Conservation (phyloP, 495 filamentous ascomycete genomes). For the Hypoxylon cercidicola region DNA sequence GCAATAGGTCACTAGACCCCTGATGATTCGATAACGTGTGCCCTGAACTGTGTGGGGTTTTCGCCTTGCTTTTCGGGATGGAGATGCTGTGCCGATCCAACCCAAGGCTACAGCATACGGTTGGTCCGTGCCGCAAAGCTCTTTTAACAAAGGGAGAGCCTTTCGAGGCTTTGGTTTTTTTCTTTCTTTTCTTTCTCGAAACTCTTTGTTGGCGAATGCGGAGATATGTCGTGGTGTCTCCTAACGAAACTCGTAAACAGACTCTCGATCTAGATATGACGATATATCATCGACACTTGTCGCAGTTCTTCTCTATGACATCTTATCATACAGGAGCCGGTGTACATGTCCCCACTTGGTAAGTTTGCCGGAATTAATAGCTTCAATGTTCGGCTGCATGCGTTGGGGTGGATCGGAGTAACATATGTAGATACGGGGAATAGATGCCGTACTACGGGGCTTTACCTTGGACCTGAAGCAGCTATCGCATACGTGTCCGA, state of each 20-base stretch:
- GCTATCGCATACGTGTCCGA: constrained; percentile 8
- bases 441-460: constrained; percentile 2
- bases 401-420: constrained; percentile 18
- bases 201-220: constrained; percentile 15
- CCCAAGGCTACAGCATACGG: constrained; percentile 21
- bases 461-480: constrained; percentile 22
- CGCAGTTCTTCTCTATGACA: constrained; percentile 5
- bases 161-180: neutral
- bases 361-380: constrained; percentile 37
- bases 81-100: constrained; percentile 13
- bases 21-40: constrained; percentile 29
- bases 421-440: constrained; percentile 18
- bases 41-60: constrained; percentile 33
- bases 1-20: constrained; percentile 31
- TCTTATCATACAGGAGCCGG: constrained; percentile 9
- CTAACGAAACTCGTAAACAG: neutral
- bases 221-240: neutral
- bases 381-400: constrained; percentile 20
- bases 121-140: neutral
- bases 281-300: neutral
- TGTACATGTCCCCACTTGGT: constrained; percentile 31
- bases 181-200: constrained; percentile 3
- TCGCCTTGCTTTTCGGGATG: constrained; percentile 40
- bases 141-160: constrained; percentile 1
- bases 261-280: neutral